Evolutionary conservation across 2,329 filamentous ascomycete species (phyloP), one percentile per base, ranked within the genome.

Genomic region (Coniochaeta prunicola): DNA sequence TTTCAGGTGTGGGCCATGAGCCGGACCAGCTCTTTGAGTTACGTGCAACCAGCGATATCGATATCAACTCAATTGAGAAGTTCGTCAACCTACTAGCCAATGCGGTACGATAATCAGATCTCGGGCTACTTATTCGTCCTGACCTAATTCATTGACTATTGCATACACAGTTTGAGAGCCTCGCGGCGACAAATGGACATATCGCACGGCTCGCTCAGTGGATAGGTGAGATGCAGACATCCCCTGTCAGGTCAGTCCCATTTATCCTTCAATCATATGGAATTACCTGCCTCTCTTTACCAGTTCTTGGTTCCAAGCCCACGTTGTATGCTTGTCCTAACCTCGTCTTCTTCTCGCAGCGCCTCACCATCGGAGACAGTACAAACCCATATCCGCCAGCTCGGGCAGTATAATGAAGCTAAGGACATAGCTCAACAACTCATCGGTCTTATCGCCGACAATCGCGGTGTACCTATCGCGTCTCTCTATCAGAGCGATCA

Each of bases 341-440:
- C 31, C 36, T 34, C 30, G 7, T 36, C 17, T 54, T 31, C 55
- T 40, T 15, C 12, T 21, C 53, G 24, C 48, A 69, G 67, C 9
- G 64, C 66, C 24, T 58, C 62, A 1, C 56, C 67, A 9, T 61
- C 66, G 6, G 34, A 30, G 15, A 68, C 62, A 0, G 62, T 69
- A 6, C 58, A 66, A 13, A 57, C 61, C 2, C 67, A 68, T 54
- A 71, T 71, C 48, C 56, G 58, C 26, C 63, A 65, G 1, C 63
- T 75, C 17, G 66, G 68, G 33, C 64, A 70, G 40, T 75, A 75
- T 65, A 75, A 75, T 64, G 69, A 74, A 30, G 64, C 72, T 45
- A 74, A 73, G 42, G 73, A 75, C 30, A 66, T 72, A 9, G 70
- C 67, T 3, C 73, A 74, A 63, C 70, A 74, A 60, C 63, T 75